Conservation (phyloP, 352 stramenopile species). For the Phytopythium cucurbitacearum region DNA sequence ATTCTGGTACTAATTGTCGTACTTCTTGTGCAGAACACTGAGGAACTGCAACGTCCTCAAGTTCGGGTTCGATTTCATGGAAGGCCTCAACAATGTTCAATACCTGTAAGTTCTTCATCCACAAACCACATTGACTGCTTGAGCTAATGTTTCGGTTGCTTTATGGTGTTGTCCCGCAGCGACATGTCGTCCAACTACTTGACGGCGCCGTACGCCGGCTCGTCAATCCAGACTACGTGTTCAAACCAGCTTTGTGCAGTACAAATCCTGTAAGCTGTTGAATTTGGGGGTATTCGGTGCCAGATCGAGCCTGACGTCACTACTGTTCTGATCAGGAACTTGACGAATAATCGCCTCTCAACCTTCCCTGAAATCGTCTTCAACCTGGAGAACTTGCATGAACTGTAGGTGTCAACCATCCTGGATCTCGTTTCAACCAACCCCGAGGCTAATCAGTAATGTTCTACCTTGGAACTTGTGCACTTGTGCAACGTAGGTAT, state of each 20-base stretch:
- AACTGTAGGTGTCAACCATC: constrained; percentile 15
- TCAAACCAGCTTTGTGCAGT: constrained; percentile 20
- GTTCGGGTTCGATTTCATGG: constrained; percentile 33
- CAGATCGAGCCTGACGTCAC: too few species aligned
- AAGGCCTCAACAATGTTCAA: constrained; percentile 18
- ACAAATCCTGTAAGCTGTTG: constrained; percentile 19
- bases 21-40: constrained; percentile 18
- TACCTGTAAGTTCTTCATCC: constrained; percentile 22
- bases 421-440: too few species aligned
- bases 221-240: constrained; percentile 11
- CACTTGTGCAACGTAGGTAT: constrained; percentile 11
- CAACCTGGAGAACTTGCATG: constrained; percentile 22
- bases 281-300: neutral
- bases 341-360: constrained; percentile 27
- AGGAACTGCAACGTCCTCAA: constrained; percentile 35
- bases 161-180: constrained; percentile 11
- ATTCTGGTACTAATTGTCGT: neutral
- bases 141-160: neutral
- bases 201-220: constrained; percentile 27
- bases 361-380: constrained; percentile 24
- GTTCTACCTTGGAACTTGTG: too few species aligned
- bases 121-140: neutral
- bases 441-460: too few species aligned
- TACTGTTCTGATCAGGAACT: constrained; percentile 11
- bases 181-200: constrained; percentile 38